Base-by-base conservation (phyloP, 768 basidiomycete genomes). In the Tulasnella calospora region DNA sequence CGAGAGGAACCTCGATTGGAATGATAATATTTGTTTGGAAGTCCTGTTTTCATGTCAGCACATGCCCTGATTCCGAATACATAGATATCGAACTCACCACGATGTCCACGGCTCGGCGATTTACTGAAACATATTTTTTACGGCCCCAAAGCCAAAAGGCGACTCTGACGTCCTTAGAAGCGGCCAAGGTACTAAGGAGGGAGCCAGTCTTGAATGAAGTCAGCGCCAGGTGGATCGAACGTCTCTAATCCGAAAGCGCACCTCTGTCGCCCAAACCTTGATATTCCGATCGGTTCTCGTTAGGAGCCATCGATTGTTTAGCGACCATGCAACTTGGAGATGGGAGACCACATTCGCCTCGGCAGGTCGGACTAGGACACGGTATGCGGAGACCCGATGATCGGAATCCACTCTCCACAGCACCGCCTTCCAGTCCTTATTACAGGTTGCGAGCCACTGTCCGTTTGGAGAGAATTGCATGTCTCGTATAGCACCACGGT, bases 211-310 rank as follows among this genome's bases (percentile, higher is more conserved):
- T 35, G 27, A 30, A 9, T 33, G 6, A 67, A 67, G 33, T 67
- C 33, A 67, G 61, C 61, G 10, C 17, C 6, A 35, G 51, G 23
- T 23, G 23, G 27, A 67, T 9, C 30, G 30, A 35, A 30, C 30
- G 27, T 2, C 33, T 10, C 35, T 67, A 13, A 10, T 35, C 61
- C 15, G 33, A 33, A 30, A 27, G 5, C 61, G 33, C 33, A 67
- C 61, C 61, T 67, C 61, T 67, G 61, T 67, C 15, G 61, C 27
- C 61, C 61, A 67, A 67, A 67, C 61, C 61, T 67, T 67, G 61
- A 67, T 35, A 9, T 67, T 67, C 30, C 33, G 7, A 17, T 67
- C 33, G 30, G 61, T 67, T 19, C 61, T 67, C 30, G 61, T 67
- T 3, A 67, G 33, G 0, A 67, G 61, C 15, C 61, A 67, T 33